A percentile compares a stretch with the other conserved stretches of the same genome.
Evolutionary conservation across 495 filamentous ascomycete genomes (phyloP).

Genomic region (Aspergillus avenaceus): DNA sequence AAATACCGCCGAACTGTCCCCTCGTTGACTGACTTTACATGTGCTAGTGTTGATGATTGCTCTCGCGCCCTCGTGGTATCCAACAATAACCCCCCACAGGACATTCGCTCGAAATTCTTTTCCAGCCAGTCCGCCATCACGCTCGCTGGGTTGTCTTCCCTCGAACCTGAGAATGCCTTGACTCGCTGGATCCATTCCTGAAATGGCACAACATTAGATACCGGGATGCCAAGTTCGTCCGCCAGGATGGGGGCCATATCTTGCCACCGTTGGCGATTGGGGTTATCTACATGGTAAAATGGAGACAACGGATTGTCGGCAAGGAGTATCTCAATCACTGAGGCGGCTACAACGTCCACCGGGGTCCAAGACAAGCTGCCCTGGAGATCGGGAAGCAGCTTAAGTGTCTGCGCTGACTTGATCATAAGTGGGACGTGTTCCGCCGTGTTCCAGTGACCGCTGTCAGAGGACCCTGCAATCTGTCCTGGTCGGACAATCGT

Average conservation of each 20-base stretch:
- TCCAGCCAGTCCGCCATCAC: constrained; percentile 47
- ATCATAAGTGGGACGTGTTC: constrained; percentile 49
- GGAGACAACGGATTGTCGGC: constrained; percentile 21
- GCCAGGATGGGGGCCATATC: constrained; percentile 39
- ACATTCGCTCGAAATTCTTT: constrained; percentile 33
- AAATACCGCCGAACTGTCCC: constrained; percentile 2
- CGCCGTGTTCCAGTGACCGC: constrained; percentile 49
- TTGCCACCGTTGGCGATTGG: constrained; percentile 43
- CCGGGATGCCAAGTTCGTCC: constrained; percentile 33
- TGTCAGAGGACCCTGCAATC: constrained; percentile 43
- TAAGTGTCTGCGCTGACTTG: constrained; percentile 47
- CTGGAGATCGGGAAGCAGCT: constrained; percentile 36
- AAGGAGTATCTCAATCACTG: constrained; percentile 35
- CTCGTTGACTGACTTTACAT: not conserved
- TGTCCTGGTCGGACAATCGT: constrained; percentile 47
- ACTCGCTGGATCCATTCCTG: constrained; percentile 46
- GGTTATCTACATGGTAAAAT: constrained; percentile 57
- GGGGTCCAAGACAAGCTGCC: constrained; percentile 47
- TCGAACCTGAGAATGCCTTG: constrained; percentile 13
- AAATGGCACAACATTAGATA: constrained; percentile 37
- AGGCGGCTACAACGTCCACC: constrained; percentile 40
- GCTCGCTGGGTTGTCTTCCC: constrained; percentile 45
- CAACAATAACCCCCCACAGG: constrained; percentile 1
- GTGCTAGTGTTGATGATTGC: not conserved
- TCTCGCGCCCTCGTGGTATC: not conserved